Conservation (phyloP, 306 rosid species). For the Pterocarpus macrocarpus region DNA sequence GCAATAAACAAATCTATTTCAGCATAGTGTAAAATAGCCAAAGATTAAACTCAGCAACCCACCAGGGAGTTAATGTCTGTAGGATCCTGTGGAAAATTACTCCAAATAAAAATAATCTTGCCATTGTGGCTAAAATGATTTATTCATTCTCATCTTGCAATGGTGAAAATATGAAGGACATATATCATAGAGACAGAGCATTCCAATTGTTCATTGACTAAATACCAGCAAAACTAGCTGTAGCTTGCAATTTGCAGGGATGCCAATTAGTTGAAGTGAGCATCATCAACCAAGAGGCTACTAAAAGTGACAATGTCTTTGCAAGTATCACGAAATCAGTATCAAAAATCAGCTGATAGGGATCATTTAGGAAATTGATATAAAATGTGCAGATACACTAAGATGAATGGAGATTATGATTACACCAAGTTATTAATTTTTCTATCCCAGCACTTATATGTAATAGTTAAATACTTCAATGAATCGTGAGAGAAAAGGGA, state of each 20-base stretch:
- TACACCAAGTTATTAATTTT: neutral
- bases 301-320: conserved; percentile 6
- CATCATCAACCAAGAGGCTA: conserved; percentile 8
- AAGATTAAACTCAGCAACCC: conserved; percentile 12
- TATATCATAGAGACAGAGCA: neutral
- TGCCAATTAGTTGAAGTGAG: conserved; percentile 17
- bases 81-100: neutral
- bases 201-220: neutral
- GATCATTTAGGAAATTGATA: conserved; percentile 27
- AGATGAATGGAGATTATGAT: conserved; percentile 14
- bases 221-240: too few relatives aligned
- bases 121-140: neutral
- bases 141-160: conserved; percentile 12
- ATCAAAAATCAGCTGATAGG: neutral
- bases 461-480: conserved; percentile 13
- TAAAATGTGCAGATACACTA: neutral
- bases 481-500: neutral
- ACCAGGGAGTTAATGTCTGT: neutral
- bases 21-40: conserved; percentile 9
- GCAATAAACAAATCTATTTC: conserved; percentile 17
- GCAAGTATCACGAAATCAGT: neutral
- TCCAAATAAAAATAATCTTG: conserved; percentile 1
- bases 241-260: conserved; percentile 7
- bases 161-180: conserved; percentile 9
- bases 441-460: conserved; percentile 10